These are phyloP conservation scores for Viridothelium virens DNA, from an alignment of 495 filamentous ascomycete species.

Conservation along the genomic window DNA sequence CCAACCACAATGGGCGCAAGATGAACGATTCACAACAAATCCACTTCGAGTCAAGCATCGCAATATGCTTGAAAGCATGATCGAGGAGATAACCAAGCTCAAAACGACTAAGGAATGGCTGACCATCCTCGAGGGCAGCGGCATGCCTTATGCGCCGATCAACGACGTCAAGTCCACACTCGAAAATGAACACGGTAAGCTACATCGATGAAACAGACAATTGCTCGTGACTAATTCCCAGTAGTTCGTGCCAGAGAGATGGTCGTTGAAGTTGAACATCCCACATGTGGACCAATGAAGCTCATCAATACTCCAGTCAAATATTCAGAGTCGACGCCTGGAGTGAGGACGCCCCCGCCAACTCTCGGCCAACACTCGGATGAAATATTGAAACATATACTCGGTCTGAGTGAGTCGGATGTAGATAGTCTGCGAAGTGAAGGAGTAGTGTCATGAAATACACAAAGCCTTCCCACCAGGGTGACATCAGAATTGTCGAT, in stretches of 20 bases:
- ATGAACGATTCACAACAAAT: slow-evolving; percentile 70
- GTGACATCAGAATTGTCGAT: too few species aligned
- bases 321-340: slow-evolving; percentile 72
- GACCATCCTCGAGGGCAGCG: slow-evolving; percentile 74
- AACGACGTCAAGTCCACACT: slow-evolving; percentile 84
- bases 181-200: slow-evolving; percentile 68
- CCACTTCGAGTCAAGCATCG: slow-evolving; percentile 74
- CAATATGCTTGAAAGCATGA: slow-evolving; percentile 62
- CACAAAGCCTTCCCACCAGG: not conserved
- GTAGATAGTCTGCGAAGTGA: slow-evolving; percentile 57
- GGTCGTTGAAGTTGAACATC: slow-evolving; percentile 81
- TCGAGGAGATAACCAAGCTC: slow-evolving; percentile 62
- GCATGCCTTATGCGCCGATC: slow-evolving; percentile 90
- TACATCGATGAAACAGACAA: not conserved
- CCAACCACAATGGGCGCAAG: slow-evolving; percentile 69
- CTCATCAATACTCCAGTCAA: slow-evolving; percentile 94
- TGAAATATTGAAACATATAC: slow-evolving; percentile 62
- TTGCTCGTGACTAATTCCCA: slow-evolving; percentile 11
- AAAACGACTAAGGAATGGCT: slow-evolving; percentile 87
- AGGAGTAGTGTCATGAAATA: slow-evolving; percentile 57
- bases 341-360: slow-evolving; percentile 73
- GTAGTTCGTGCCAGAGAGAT: slow-evolving; percentile 73
- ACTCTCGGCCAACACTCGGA: slow-evolving; percentile 87
- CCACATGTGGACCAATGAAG: slow-evolving; percentile 73
- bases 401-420: slow-evolving; percentile 55